Conservation (phyloP, 2,329 filamentous ascomycete species). For the Metarhizium humberi region DNA sequence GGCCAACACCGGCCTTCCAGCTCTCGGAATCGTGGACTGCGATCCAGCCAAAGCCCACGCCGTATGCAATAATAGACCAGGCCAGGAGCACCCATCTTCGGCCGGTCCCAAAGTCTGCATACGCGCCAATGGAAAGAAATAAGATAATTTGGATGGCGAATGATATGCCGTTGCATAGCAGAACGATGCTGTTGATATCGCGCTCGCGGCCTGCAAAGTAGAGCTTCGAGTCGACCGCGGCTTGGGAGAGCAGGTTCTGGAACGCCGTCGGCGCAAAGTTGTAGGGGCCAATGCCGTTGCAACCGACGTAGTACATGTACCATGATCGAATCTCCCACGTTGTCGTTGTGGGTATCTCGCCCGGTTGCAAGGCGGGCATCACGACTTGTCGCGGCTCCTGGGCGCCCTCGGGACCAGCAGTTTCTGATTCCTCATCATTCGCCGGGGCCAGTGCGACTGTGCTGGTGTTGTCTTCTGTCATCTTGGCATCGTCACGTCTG, state of each 20-base stretch:
- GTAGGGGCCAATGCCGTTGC: constrained; percentile 54
- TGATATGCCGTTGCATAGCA: constrained; percentile 58
- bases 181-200: constrained; percentile 55
- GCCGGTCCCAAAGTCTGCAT: constrained; percentile 57
- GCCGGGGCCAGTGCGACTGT: background rate
- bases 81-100: constrained; percentile 53
- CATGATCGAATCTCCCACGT: constrained; percentile 14
- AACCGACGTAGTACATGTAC: constrained; percentile 51
- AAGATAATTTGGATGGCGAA: constrained; percentile 56
- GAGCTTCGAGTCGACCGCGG: constrained; percentile 40
- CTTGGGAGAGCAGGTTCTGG: constrained; percentile 54
- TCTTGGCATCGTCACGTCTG: background rate
- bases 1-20: constrained; percentile 49
- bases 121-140: constrained; percentile 41
- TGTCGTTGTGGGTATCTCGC: constrained; percentile 11
- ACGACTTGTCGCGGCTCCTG: background rate
- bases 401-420: background rate
- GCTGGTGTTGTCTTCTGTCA: background rate
- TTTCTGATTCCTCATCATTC: background rate
- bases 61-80: constrained; percentile 51
- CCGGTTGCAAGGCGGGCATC: constrained; percentile 1
- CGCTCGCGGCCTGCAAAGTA: constrained; percentile 45
- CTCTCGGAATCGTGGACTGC: constrained; percentile 50
- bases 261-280: constrained; percentile 59
- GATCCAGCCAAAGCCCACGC: constrained; percentile 57